Conservation (phyloP, 305 asterid genomes). For the Rubia tinctorum region DNA sequence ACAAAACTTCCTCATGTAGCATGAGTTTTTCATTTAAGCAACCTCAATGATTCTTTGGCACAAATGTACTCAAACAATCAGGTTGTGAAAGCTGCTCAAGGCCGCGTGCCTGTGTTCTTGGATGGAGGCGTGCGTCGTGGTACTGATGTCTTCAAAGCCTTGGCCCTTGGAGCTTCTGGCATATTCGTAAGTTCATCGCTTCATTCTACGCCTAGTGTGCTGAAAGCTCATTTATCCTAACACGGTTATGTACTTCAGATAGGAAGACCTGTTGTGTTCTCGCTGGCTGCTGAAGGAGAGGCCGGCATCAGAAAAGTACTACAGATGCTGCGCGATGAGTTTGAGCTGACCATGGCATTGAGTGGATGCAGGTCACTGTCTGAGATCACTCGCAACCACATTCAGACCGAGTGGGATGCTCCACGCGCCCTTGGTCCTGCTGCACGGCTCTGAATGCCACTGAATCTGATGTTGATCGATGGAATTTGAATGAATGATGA, state of each 20-base stretch:
- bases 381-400: constrained; percentile 80
- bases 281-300: constrained; percentile 91
- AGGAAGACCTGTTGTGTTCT: constrained; percentile 87
- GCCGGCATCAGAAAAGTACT: constrained; percentile 75
- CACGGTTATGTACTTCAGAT: constrained; percentile 38
- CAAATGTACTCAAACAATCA: constrained; percentile 22
- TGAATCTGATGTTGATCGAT: background rate
- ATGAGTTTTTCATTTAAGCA: background rate
- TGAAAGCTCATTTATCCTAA: background rate
- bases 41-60: background rate
- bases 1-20: background rate
- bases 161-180: constrained; percentile 94
- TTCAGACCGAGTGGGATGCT: constrained; percentile 70
- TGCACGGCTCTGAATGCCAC: constrained; percentile 46
- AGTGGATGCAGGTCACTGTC: constrained; percentile 73
- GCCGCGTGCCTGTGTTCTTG: constrained; percentile 83
- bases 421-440: constrained; percentile 45
- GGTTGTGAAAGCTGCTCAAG: constrained; percentile 97
- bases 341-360: constrained; percentile 93
- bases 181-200: constrained; percentile 60
- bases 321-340: constrained; percentile 83
- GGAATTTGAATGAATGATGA: constrained; percentile 14
- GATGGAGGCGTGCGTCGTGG: constrained; percentile 97
- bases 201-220: background rate
- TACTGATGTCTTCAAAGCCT: constrained; percentile 91